A percentile compares a stretch with the other conserved stretches of the same genome.
phyloP scores from a whole-genome alignment of 2,329 filamentous ascomycete species.

The Eutypella sp. region DNA sequence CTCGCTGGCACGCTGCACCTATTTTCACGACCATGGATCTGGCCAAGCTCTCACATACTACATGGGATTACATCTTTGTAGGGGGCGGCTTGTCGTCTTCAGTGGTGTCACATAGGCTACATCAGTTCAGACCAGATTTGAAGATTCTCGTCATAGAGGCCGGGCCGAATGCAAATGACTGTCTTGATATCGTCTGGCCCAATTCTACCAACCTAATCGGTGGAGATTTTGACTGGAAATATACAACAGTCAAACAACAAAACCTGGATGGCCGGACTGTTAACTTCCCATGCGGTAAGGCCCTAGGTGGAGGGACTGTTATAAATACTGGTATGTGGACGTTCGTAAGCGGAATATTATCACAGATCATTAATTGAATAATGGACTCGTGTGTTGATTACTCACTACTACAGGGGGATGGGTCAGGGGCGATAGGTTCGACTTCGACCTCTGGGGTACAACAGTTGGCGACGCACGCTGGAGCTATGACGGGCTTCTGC shows the following conservation, averaged over 20 bases:
- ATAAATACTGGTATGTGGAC: constrained; percentile 25
- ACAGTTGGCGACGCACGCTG: constrained; percentile 30
- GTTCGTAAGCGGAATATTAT: neutral
- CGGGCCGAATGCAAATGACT: constrained; percentile 20
- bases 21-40: too few species aligned
- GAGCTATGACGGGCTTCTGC: constrained; percentile 33
- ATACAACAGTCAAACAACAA: constrained; percentile 19
- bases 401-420: constrained; percentile 19
- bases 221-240: constrained; percentile 25
- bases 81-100: constrained; percentile 15
- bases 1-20: too few species aligned
- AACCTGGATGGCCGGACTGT: constrained; percentile 16
- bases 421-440: constrained; percentile 33
- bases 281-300: constrained; percentile 23
- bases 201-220: constrained; percentile 17
- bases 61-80: constrained; percentile 18
- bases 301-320: constrained; percentile 31
- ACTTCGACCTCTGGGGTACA: constrained; percentile 38
- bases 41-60: neutral
- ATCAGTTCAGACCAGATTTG: constrained; percentile 4
- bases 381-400: neutral
- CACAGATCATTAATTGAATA: neutral
- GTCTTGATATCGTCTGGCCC: constrained; percentile 12
- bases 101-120: constrained; percentile 10
- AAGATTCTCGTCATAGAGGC: constrained; percentile 31